Base-by-base conservation (phyloP, 495 filamentous ascomycete species). In the Clavariopsis aquatica region DNA sequence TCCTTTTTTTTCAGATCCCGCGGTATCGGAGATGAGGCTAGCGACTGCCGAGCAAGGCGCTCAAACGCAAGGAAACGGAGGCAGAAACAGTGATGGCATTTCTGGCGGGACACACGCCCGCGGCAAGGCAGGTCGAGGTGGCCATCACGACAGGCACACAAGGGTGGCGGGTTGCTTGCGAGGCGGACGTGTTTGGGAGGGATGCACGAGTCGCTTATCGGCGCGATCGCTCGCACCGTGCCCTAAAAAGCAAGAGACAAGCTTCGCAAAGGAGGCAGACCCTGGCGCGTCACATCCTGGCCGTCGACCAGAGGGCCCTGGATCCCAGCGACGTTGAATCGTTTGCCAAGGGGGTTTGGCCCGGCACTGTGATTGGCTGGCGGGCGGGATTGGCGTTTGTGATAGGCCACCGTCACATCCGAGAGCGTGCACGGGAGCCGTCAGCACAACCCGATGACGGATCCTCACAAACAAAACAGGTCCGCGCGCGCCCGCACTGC, bases 151-250 rank as follows among this genome's bases (percentile, higher is more conserved):
- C 31, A 47, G 23, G 13, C 10, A 17, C 22, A n/a, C n/a, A n/a
- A n/a, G n/a, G n/a, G n/a, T n/a, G n/a, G n/a, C n/a, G n/a, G n/a
- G n/a, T n/a, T n/a, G 52, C 38, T 31, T 20, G 23, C 55, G 26
- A n/a, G n/a, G 8, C 10, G 22, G 23, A 23, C 28, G 17, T 52
- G 53, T 68, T 56, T 63, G 52, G 58, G 17, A 19, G 54, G 47
- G 29, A 36, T 51, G 22, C 34, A 49, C 36, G 55, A 60, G 51
- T 69, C 65, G 65, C 65, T 69, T 64, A 69, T 64, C 65, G 45
- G 34, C 34, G 60, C 57, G 31, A 53, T 56, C 43, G 23, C 53
- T 29, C 52, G 55, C 51, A 65, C 22, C 49, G 49, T 29, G 54
- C 46, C 29, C 28, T 22, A 43, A 65, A 65, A 52, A 65, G 62